Percentiles rank a stretch among this genome's conserved stretches.
phyloP scores from a whole-genome alignment of 2,329 filamentous ascomycete species.

The Fusarium sp. region DNA sequence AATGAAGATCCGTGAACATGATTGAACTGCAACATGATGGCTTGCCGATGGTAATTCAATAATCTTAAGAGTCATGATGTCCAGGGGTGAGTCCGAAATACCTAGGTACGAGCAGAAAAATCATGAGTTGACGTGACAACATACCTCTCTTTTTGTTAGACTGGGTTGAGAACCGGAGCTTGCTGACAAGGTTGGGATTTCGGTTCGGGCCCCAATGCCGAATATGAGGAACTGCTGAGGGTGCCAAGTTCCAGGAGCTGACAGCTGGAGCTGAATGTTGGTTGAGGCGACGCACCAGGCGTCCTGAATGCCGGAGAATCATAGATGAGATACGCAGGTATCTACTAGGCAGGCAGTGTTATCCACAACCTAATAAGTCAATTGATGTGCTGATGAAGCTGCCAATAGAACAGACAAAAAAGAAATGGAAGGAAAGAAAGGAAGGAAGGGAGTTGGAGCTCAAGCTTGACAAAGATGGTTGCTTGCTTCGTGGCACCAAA shows the following conservation, averaged over 20 bases:
- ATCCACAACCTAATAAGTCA: not conserved
- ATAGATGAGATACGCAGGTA: slow-evolving; percentile 19
- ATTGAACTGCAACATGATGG: not conserved
- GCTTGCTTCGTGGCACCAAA: slow-evolving; percentile 38
- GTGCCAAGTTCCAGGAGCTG: slow-evolving; percentile 36
- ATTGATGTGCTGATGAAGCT: slow-evolving; percentile 25
- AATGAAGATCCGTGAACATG: not conserved
- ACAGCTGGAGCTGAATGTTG: slow-evolving; percentile 5
- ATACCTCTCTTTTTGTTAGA: slow-evolving; percentile 44
- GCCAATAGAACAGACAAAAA: slow-evolving; percentile 24
- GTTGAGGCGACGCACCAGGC: slow-evolving; percentile 44
- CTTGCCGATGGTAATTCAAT: not conserved
- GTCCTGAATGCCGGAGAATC: slow-evolving; percentile 43
- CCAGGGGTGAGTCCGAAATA: not conserved
- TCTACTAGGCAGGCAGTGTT: not conserved
- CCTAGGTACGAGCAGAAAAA: not conserved
- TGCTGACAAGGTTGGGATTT: slow-evolving; percentile 15
- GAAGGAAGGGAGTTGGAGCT: slow-evolving; percentile 16
- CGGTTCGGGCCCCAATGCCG: slow-evolving; percentile 36
- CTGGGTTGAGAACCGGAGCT: slow-evolving; percentile 48
- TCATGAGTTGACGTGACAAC: slow-evolving; percentile 6
- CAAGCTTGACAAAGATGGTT: not conserved
- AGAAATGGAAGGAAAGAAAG: slow-evolving; percentile 20
- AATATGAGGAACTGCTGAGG: slow-evolving; percentile 21
- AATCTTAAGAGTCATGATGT: not conserved